Base-by-base conservation (phyloP, 768 basidiomycete species). In the Boletus barrowsii region DNA sequence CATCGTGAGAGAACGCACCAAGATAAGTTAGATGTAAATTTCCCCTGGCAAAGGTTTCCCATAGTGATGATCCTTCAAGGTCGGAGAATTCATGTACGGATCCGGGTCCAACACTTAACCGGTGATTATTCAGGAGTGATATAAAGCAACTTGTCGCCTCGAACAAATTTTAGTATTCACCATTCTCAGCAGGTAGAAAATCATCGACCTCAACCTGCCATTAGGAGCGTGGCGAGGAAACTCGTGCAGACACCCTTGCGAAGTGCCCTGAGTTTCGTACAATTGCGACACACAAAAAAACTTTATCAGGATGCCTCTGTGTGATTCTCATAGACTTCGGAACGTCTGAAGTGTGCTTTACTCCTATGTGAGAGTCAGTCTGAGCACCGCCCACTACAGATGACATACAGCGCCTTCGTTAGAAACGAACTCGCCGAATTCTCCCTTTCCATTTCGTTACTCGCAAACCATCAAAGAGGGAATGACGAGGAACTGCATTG, bases 221-320 rank as follows among this genome's bases (percentile, higher is more conserved):
- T 70, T 24, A 71, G 64, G 4, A 98, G 76, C 0, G 71, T 62
- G 0, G 88, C 77, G 7, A 98, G 77, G 69, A 86, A 98, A 3
- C 83, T 79, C 0, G 94, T 94, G 56, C 91, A 93, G 1, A 95
- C 79, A 1, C 97, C 96, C 58, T 78, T 78, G 35, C 97, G 75
- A 0, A 88, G 88, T 14, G 87, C 69, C 63, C 86, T 90, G 18
- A 98, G 76, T 58, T 83, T 87, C 1, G 94, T 98, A 68, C 91
- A 50, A 98, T 87, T 1, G 94, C 97, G 22, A 98, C 80, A 59
- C 95, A 93, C 0, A 98, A 79, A 50, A 98, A 89, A 3, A 98
- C 76, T 63, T 84, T 76, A 13, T 75, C 76, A 3, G 86, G 86
- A 67, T 90, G 82, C 46, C 68, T 63, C 81, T 83, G 53, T 3